Conservation (phyloP, 2,329 filamentous ascomycete species). For the Fusarium hainanense region DNA sequence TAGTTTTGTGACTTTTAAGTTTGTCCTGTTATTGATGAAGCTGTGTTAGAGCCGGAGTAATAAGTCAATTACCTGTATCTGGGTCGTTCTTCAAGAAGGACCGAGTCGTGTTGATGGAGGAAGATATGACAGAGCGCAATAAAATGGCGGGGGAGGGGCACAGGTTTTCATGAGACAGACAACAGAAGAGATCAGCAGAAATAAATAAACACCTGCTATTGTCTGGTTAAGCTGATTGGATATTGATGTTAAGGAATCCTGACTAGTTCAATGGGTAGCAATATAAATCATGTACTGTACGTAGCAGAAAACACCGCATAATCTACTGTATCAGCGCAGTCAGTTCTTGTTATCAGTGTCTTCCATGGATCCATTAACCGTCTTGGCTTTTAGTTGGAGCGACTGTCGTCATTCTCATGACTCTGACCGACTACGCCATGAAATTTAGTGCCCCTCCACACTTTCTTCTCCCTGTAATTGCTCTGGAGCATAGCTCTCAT, state of each 20-base stretch:
- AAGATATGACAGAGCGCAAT: slow-evolving; percentile 31
- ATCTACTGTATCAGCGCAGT: background rate
- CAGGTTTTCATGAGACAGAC: slow-evolving; percentile 38
- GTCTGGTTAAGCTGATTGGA: slow-evolving; percentile 39
- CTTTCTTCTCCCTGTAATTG: slow-evolving; percentile 21
- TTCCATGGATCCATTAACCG: slow-evolving; percentile 14
- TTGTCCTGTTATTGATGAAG: background rate
- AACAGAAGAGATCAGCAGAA: slow-evolving; percentile 31
- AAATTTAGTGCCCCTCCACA: slow-evolving; percentile 35
- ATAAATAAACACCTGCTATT: slow-evolving; percentile 24
- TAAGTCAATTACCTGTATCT: background rate
- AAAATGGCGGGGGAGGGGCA: slow-evolving; percentile 45
- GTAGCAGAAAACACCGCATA: slow-evolving; percentile 37
- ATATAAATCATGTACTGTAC: slow-evolving; percentile 25
- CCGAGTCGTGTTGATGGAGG: slow-evolving; percentile 8
- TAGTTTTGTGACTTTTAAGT: background rate
- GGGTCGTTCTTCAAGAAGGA: slow-evolving; percentile 4
- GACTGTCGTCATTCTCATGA: slow-evolving; percentile 39
- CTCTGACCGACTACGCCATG: slow-evolving; percentile 11
- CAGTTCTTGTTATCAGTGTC: slow-evolving; percentile 11
- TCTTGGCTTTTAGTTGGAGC: slow-evolving; percentile 18
- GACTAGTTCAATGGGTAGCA: slow-evolving; percentile 24
- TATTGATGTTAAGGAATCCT: slow-evolving; percentile 18
- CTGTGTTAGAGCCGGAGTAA: background rate
- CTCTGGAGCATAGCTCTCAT: slow-evolving; percentile 5